Base-by-base conservation (phyloP, 768 basidiomycete genomes). In the Pleurotus ostreatus region DNA sequence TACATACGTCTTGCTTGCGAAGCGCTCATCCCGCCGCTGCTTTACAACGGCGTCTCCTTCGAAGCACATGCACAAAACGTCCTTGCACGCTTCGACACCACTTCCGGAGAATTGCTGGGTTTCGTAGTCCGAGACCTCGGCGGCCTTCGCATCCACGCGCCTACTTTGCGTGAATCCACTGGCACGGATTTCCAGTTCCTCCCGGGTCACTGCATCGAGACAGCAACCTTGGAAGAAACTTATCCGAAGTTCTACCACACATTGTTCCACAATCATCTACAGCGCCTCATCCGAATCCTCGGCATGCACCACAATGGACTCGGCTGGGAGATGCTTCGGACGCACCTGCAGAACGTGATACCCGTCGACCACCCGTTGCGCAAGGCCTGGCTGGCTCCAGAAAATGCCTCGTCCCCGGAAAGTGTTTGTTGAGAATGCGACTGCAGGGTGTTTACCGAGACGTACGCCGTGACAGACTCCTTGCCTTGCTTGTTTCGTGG, bases 21-120 rank as follows among this genome's bases (percentile, higher is more conserved):
- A 30, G 82, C 80, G 2, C 66, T 84, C 15, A 66, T 83, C 55
- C 82, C 83, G 9, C 73, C 80, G 4, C 64, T 82, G 39, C 66
- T 84, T 12, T 55, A 76, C 41, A 81, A 84, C 49, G 82, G 82
- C 3, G 78, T 83, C n/a, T 78, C 78, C 5, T 82, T 84, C 51
- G 83, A 84, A 66, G 83, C 81, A 8, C 83, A 84, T 63, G 80
- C 81, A 1, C 83, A 84, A 58, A 84, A 83, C 61, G 71, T 78
- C 15, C 74, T 82, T 5, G 72, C 74, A 38, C 78, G 81, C 18
- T 74, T 81, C 55, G 72, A 80, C 57, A 58, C 64, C 2, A 53
- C 63, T 11, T 77, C 78, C 1, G 73, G 75, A 30, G 71, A 71
- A 49, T 69, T 77, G 7, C 66, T 70, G 15, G 81, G 81, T 15